Conservation (phyloP, 2,329 filamentous ascomycete species). For the Calonectria crousiana region DNA sequence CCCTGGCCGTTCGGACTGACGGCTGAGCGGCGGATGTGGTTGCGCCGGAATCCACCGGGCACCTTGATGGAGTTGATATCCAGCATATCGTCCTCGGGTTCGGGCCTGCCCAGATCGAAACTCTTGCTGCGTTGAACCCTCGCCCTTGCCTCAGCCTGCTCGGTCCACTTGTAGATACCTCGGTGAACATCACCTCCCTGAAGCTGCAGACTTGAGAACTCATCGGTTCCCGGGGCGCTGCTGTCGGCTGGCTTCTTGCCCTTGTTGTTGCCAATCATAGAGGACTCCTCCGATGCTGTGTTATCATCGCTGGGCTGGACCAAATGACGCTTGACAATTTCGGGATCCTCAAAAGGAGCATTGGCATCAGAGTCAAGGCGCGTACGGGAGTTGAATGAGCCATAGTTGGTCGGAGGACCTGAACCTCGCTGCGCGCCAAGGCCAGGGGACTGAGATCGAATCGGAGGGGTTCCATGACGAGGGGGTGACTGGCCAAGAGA, state of each 20-base stretch:
- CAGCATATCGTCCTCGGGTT: slow-evolving; percentile 82
- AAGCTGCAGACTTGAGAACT: slow-evolving; percentile 92
- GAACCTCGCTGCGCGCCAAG: slow-evolving; percentile 51
- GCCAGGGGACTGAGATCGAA: slow-evolving; percentile 53
- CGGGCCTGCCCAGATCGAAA: slow-evolving; percentile 82
- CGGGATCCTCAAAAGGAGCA: slow-evolving; percentile 85
- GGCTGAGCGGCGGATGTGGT: slow-evolving; percentile 85
- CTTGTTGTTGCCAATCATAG: slow-evolving; percentile 59
- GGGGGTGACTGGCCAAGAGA: slow-evolving; percentile 78
- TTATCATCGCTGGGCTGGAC: slow-evolving; percentile 73
- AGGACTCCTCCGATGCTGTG: slow-evolving; percentile 61
- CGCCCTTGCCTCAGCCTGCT: slow-evolving; percentile 81
- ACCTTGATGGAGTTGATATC: slow-evolving; percentile 93
- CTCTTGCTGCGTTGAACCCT: slow-evolving; percentile 86
- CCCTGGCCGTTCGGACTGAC: slow-evolving; percentile 65
- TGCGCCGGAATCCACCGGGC: slow-evolving; percentile 91
- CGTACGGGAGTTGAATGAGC: slow-evolving; percentile 82
- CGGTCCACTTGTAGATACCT: slow-evolving; percentile 96
- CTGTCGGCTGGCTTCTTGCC: slow-evolving; percentile 65
- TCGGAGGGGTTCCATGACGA: slow-evolving; percentile 73
- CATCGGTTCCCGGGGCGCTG: slow-evolving; percentile 71
- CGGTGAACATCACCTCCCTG: slow-evolving; percentile 96
- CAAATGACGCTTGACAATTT: slow-evolving; percentile 90
- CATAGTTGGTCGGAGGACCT: slow-evolving; percentile 80
- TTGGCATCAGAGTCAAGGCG: slow-evolving; percentile 60